Evolutionary conservation across 208 protist species (phyloP), one percentile per base, ranked within the genome.

Genomic region (Eutreptiella sp.): DNA sequence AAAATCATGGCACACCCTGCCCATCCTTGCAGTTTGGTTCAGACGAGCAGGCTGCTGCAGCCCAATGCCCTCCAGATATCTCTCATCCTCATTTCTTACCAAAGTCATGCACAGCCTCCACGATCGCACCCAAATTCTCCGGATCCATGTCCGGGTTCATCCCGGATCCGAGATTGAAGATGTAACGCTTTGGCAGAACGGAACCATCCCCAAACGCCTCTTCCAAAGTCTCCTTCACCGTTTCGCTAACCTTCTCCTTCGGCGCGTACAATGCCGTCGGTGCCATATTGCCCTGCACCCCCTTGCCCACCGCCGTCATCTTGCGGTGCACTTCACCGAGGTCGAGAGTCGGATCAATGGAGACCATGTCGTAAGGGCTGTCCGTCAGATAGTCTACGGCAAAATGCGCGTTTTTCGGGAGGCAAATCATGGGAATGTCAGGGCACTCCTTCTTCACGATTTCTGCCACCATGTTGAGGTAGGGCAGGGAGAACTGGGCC

Each of bases 81-180:
- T n/a, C n/a, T n/a, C n/a, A n/a, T n/a, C n/a, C n/a, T n/a, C n/a
- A n/a, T n/a, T 63, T 41, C 52, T 71, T 32, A 32, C 66, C 81
- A 42, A 71, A 39, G 19, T 76, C 38, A 38, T 85, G 80, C 24
- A 90, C 76, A 29, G 73, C 74, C 7, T 80, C 63, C 19, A 91
- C 70, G 50, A 81, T 88, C 21, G 46, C 67, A 11, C 27, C 57
- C 0, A 89, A 45, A 5, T 39, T 16, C 5, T 73, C 80, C 1
- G 79, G 77, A 16, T 82, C 45, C 38, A 77, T 53, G 21, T 68
- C 43, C 14, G 85, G 85, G 29, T 79, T 46, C 66, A 90, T 81
- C 19, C 85, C 86, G 53, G 89, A 84, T n/a, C 86, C 86, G 7
- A 92, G 53, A 55, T 92, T 92, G 32, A 75, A 80, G 62, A 92